phyloP scores from a whole-genome alignment of 1,139 yeast species.

The Kodamaea fungicola region DNA sequence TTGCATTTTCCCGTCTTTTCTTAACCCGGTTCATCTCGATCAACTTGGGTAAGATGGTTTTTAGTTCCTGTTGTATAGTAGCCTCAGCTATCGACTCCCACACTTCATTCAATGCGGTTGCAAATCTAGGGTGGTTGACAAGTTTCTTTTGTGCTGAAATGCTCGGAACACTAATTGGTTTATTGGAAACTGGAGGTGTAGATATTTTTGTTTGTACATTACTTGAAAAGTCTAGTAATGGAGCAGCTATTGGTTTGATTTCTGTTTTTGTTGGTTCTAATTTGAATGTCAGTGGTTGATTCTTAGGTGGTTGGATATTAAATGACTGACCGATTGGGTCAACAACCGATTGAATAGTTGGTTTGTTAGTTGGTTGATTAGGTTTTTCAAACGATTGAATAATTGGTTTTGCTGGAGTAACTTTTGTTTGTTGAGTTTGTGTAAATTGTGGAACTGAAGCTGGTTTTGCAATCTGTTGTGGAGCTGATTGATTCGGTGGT shows the following conservation, averaged over 20 bases:
- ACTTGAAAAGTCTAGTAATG: constrained; percentile 1
- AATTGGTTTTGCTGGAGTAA: too few species aligned
- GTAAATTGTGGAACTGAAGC: too few species aligned
- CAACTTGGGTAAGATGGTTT: constrained; percentile 22
- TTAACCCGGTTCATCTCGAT: constrained; percentile 18
- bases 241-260: background rate
- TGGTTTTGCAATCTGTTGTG: too few species aligned
- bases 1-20: constrained; percentile 24
- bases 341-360: too few species aligned
- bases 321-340: too few species aligned
- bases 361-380: too few species aligned
- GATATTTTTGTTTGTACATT: constrained; percentile 4
- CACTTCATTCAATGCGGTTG: constrained; percentile 20
- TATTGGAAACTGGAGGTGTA: background rate
- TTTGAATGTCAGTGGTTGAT: too few species aligned
- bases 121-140: constrained; percentile 16
- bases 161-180: constrained; percentile 4
- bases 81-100: constrained; percentile 27
- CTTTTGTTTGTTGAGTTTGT: too few species aligned
- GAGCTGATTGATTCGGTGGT: too few species aligned
- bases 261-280: too few species aligned
- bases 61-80: constrained; percentile 29
- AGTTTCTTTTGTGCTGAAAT: constrained; percentile 13
- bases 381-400: too few species aligned
- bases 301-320: background rate